These are phyloP conservation scores for Sedum album DNA, from an alignment of 164 flowering plant genomes.

Conservation along the genomic window DNA sequence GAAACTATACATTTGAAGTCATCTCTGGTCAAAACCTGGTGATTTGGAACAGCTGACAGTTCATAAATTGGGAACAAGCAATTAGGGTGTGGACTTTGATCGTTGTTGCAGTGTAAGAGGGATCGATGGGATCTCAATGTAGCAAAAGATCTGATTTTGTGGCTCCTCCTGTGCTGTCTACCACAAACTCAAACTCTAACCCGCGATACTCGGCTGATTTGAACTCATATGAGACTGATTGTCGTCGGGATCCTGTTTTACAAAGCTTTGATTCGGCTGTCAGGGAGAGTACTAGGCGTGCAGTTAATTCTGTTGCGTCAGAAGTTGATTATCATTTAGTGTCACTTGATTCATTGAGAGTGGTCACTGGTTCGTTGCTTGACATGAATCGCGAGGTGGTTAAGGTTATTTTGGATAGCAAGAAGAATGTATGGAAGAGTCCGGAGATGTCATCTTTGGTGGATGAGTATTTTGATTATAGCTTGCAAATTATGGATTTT, in stretches of 20 bases:
- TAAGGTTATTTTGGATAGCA: no score
- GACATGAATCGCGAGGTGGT: no score
- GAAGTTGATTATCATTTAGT: conserved; percentile 1
- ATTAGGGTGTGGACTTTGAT: background rate
- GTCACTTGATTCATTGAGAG: conserved; percentile 44
- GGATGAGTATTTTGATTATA: no score
- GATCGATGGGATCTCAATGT: conserved; percentile 24
- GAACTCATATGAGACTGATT: conserved; percentile 55
- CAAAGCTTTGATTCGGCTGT: conserved; percentile 49
- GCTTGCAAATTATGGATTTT: no score
- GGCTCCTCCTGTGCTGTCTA: conserved; percentile 1
- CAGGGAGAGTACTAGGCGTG: conserved; percentile 72
- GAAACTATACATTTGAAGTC: no score
- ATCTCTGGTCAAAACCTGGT: no score
- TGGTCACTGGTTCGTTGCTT: conserved; percentile 54
- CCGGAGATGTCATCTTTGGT: no score
- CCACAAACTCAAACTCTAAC: conserved; percentile 1
- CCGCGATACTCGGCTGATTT: conserved; percentile 28
- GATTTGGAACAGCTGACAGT: background rate
- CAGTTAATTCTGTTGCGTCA: conserved; percentile 20
- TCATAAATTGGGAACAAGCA: background rate
- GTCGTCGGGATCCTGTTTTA: conserved; percentile 49
- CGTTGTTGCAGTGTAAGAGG: background rate
- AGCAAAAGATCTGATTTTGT: conserved; percentile 16
- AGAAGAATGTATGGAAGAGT: no score